These are phyloP conservation scores for Saksenaea vasiformis DNA, from an alignment of 371 early-diverging fungal species.

Conservation along the genomic window DNA sequence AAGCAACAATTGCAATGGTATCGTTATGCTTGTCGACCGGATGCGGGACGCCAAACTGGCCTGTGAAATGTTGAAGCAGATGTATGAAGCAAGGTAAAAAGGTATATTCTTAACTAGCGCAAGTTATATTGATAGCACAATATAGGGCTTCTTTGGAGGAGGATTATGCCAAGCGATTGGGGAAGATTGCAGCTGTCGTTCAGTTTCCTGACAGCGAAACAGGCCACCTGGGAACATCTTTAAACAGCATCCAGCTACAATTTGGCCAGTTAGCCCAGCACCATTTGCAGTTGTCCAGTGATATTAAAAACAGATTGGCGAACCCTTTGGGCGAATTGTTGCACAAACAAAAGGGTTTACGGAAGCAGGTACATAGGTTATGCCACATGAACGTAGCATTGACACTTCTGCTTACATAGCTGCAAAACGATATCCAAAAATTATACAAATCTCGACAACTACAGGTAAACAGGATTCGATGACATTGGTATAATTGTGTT, in stretches of 20 bases:
- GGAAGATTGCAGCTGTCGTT: background rate
- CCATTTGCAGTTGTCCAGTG: background rate
- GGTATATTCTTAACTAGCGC: background rate
- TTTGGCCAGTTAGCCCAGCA: background rate
- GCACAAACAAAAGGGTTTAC: slow-evolving; percentile 5
- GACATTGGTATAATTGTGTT: background rate
- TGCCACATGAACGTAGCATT: background rate
- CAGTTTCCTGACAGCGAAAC: background rate
- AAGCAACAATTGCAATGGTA: slow-evolving; percentile 2
- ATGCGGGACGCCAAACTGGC: slow-evolving; percentile 3
- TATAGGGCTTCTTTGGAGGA: slow-evolving; percentile 7
- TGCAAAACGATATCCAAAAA: background rate
- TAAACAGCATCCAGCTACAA: background rate
- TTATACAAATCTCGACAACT: background rate
- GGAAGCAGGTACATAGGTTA: slow-evolving; percentile 4
- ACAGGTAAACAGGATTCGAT: background rate
- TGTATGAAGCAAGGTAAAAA: slow-evolving; percentile 9
- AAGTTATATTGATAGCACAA: background rate
- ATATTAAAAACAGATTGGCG: background rate
- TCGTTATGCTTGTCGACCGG: slow-evolving; percentile 2
- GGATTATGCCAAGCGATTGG: background rate
- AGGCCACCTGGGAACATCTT: background rate
- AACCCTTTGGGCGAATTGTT: background rate
- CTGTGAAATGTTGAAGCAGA: background rate
- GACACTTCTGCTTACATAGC: background rate